These are phyloP conservation scores for Ilex paraguariensis DNA, from an alignment of 305 asterid species.

Conservation along the genomic window DNA sequence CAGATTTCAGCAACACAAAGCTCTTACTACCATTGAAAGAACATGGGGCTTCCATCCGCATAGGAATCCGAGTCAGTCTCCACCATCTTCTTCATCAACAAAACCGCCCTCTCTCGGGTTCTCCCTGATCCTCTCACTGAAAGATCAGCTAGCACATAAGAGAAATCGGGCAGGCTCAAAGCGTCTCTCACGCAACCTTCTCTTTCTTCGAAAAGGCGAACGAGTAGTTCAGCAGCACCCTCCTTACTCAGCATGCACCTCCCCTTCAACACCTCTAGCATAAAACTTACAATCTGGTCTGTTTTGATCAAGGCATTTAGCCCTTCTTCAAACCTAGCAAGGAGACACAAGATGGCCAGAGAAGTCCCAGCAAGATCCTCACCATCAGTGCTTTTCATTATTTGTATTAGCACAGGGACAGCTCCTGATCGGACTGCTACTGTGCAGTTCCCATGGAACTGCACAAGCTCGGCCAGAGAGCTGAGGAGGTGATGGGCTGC, in stretches of 20 bases:
- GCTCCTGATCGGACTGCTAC: slow-evolving; percentile 63
- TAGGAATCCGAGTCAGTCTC: slow-evolving; percentile 26
- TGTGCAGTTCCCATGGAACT: slow-evolving; percentile 82
- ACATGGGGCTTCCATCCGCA: slow-evolving; percentile 6
- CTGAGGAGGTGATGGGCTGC: slow-evolving; percentile 70
- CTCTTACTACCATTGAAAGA: slow-evolving; percentile 12
- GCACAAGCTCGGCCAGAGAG: slow-evolving; percentile 67
- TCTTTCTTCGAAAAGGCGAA: slow-evolving; percentile 63
- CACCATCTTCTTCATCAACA: slow-evolving; percentile 65
- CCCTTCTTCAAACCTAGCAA: slow-evolving; percentile 76
- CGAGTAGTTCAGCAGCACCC: slow-evolving; percentile 60
- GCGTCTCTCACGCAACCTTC: slow-evolving; percentile 52
- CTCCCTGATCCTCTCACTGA: slow-evolving; percentile 61
- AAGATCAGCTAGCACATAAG: slow-evolving; percentile 59
- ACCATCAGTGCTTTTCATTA: slow-evolving; percentile 30
- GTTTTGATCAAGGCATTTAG: slow-evolving; percentile 40
- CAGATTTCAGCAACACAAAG: too few relatives aligned
- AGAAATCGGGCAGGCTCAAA: slow-evolving; percentile 41
- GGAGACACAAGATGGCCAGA: slow-evolving; percentile 40
- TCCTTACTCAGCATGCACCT: slow-evolving; percentile 64
- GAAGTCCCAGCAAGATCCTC: slow-evolving; percentile 72
- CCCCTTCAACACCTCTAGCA: slow-evolving; percentile 47
- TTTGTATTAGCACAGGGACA: slow-evolving; percentile 41
- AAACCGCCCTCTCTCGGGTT: slow-evolving; percentile 56
- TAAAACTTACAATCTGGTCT: slow-evolving; percentile 30